A percentile compares a stretch with the other conserved stretches of the same genome.
phyloP scores from a whole-genome alignment of 495 filamentous ascomycete genomes.

The Aeminium ludgeri region DNA sequence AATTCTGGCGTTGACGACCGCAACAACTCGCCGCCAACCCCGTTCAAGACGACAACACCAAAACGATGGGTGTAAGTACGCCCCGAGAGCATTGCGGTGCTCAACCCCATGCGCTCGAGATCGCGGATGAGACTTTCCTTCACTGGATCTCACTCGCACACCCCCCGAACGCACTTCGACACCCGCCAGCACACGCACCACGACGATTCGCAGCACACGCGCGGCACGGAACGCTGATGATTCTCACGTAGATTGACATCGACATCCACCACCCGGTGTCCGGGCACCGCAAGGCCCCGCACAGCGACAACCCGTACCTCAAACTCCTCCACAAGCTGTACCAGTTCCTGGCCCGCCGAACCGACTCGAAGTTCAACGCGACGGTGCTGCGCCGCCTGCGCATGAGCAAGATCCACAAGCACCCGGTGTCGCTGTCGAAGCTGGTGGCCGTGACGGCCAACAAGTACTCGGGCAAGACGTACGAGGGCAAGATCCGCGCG shows the following conservation, averaged over 20 bases:
- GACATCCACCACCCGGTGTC: conserved; percentile 68
- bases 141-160: too few relatives aligned
- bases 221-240: too few relatives aligned
- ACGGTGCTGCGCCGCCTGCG: conserved; percentile 83
- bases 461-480: conserved; percentile 40
- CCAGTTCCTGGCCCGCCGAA: conserved; percentile 92
- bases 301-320: conserved; percentile 82
- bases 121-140: too few relatives aligned
- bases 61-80: too few relatives aligned
- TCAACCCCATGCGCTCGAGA: too few relatives aligned
- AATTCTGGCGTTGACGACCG: too few relatives aligned
- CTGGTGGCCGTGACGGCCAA: conserved; percentile 52
- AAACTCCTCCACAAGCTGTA: conserved; percentile 98
- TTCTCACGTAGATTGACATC: conserved; percentile 47
- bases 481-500: conserved; percentile 80
- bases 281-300: conserved; percentile 85
- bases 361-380: conserved; percentile 93
- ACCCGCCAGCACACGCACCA: too few relatives aligned
- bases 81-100: too few relatives aligned
- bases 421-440: conserved; percentile 81
- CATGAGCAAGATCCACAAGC: conserved; percentile 45
- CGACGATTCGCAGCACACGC: too few relatives aligned
- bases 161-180: too few relatives aligned
- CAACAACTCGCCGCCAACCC: too few relatives aligned
- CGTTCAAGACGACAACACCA: too few relatives aligned